These are phyloP conservation scores for Cercospora canescens DNA, from an alignment of 2,329 filamentous ascomycete genomes.

Conservation along the genomic window DNA sequence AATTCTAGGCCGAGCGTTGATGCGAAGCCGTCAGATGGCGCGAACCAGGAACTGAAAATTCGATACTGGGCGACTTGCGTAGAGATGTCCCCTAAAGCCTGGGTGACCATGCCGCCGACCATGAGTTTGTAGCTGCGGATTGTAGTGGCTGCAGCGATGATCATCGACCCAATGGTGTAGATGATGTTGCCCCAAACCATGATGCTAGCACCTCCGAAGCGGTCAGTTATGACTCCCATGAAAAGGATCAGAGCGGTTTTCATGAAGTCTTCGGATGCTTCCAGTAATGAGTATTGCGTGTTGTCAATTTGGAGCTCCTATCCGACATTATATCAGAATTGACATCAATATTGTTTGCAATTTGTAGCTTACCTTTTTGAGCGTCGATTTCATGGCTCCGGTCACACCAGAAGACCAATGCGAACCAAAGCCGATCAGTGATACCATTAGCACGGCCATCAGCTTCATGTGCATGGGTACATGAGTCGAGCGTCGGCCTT, in stretches of 20 bases:
- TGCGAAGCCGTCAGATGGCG: conserved; percentile 62
- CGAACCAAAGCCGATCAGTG: conserved; percentile 59
- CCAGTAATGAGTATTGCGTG: conserved; percentile 58
- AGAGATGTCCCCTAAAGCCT: conserved; percentile 62
- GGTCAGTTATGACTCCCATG: conserved; percentile 59
- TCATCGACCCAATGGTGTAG: conserved; percentile 58
- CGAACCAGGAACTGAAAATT: conserved; percentile 65
- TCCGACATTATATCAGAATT: background rate
- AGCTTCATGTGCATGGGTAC: conserved; percentile 38
- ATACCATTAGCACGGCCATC: conserved; percentile 52
- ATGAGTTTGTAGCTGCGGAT: conserved; percentile 61
- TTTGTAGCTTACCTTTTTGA: conserved; percentile 51
- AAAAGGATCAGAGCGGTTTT: conserved; percentile 56
- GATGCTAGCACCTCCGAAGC: conserved; percentile 59
- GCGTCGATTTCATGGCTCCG: conserved; percentile 60
- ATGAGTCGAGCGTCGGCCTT: conserved; percentile 14
- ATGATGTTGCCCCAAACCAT: conserved; percentile 64
- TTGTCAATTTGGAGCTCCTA: conserved; percentile 59
- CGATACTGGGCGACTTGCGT: conserved; percentile 67
- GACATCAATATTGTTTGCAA: no score
- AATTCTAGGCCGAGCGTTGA: conserved; percentile 63
- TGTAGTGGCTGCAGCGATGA: conserved; percentile 59
- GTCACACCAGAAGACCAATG: conserved; percentile 63
- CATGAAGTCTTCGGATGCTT: conserved; percentile 65
- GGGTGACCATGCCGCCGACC: conserved; percentile 58